phyloP scores from a whole-genome alignment of 371 early-diverging fungal species.

The Parasitella parasitica region DNA sequence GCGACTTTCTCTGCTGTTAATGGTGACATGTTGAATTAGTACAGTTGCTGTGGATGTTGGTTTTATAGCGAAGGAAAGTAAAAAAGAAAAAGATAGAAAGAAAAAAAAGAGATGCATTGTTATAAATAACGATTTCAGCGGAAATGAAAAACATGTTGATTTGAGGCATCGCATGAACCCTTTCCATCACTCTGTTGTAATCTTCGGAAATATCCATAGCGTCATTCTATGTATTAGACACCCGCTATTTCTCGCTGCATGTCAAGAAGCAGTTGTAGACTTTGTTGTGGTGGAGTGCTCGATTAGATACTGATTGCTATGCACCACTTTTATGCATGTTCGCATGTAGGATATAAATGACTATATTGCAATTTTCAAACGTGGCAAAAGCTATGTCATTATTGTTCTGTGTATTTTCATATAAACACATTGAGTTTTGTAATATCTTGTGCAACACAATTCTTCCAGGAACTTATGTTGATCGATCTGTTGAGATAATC shows the following conservation, averaged over 20 bases:
- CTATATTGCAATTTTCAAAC: neutral
- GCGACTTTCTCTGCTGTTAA: constrained; percentile 30
- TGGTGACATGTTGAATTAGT: neutral
- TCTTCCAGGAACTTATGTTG: neutral
- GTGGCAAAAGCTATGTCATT: neutral
- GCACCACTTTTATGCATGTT: too few species aligned
- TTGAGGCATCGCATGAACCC: neutral
- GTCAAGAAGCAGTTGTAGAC: neutral
- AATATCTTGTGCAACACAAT: neutral
- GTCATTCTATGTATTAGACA: neutral
- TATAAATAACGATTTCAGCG: neutral
- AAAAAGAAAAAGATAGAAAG: neutral
- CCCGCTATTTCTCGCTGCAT: neutral
- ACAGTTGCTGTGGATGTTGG: neutral
- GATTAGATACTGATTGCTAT: too few species aligned
- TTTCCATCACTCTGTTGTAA: neutral
- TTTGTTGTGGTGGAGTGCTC: too few species aligned
- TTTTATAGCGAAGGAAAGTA: neutral
- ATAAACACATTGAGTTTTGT: neutral
- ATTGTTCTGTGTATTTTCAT: neutral
- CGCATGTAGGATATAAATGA: too few species aligned
- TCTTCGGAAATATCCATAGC: neutral
- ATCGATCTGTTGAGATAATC: too few species aligned
- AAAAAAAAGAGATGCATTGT: neutral
- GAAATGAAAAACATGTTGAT: neutral